Base-by-base conservation (phyloP, 352 stramenopile species). In the Thraustochytrium sp. region DNA sequence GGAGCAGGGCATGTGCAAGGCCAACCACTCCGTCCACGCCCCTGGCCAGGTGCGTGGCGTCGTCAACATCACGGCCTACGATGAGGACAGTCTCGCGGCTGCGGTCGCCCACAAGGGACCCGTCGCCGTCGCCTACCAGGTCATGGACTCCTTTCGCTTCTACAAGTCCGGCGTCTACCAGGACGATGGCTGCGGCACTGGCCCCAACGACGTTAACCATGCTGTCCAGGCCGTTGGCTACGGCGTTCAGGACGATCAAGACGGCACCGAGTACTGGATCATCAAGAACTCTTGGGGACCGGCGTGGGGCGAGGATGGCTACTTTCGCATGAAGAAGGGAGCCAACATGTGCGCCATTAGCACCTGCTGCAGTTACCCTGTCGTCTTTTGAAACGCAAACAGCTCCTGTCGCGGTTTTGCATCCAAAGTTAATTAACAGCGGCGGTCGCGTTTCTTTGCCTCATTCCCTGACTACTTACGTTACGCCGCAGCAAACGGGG, bases 201-300 rank as follows among this genome's bases (percentile, higher is more conserved):
- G 89, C 55, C 96, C 95, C 72, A 92, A 92, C 31, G 91, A 95
- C 68, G 91, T 98, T 53, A 96, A 99, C 87, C 96, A 99, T 85
- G 97, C 94, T 44, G 95, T 98, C n/a, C 89, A 98, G 76, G 92
- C 93, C 8, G 95, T 98, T 9, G 95, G 95, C 9, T 99, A 98
- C 85, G 96, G 95, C 63, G 56, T 42, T 21, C 5, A 21, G 23
- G 44, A 59, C 13, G 92, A 82, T 23, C 90, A 93, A 59, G 90
- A 91, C 53, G 91, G 91, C 78, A 87, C 87, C 9, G 92, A 93
- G 55, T 97, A 90, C 84, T 98, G 93, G 92, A 97, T 96, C 84
- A 92, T 99, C 11, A 98, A 97, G 88, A 99, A 99, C 88, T 97
- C 95, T 42, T 98, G 95, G 95, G 96, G 95, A 21, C 85, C 87